Conservation (phyloP, 2,329 filamentous ascomycete genomes). For the Ceratocystis colombiana region DNA sequence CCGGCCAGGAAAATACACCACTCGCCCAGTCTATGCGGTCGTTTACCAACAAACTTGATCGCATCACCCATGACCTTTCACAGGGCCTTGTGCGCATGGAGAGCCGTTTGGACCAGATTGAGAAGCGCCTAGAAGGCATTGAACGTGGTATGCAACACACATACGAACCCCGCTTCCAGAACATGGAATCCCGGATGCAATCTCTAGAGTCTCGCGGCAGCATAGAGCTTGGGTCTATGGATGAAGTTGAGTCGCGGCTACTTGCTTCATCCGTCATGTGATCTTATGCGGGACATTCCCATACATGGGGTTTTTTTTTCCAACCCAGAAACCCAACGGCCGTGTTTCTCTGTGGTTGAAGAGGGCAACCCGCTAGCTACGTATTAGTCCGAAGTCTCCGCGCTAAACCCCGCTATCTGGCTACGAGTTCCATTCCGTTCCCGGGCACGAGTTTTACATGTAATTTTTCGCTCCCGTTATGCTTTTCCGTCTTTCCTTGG, state of each 20-base stretch:
- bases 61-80: constrained; percentile 46
- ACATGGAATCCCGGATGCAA: constrained; percentile 37
- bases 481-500: background rate
- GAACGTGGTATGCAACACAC: constrained; percentile 37
- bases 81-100: constrained; percentile 45
- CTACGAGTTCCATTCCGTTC: background rate
- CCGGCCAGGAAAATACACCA: constrained; percentile 49
- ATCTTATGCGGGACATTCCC: background rate
- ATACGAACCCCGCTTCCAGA: constrained; percentile 40
- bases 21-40: constrained; percentile 49
- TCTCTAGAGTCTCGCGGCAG: constrained; percentile 33
- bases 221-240: constrained; percentile 35
- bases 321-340: background rate
- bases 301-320: background rate
- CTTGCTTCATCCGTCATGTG: constrained; percentile 30
- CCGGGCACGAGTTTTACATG: background rate
- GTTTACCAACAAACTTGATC: constrained; percentile 50
- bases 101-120: constrained; percentile 41
- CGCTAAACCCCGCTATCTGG: background rate
- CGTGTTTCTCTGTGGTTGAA: background rate
- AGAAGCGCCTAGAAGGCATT: constrained; percentile 47
- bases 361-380: background rate
- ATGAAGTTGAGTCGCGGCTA: constrained; percentile 39
- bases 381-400: background rate
- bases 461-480: background rate